Evolutionary conservation across 202 grass and related monocot genomes (phyloP).

Genomic region (Zizania palustris): DNA sequence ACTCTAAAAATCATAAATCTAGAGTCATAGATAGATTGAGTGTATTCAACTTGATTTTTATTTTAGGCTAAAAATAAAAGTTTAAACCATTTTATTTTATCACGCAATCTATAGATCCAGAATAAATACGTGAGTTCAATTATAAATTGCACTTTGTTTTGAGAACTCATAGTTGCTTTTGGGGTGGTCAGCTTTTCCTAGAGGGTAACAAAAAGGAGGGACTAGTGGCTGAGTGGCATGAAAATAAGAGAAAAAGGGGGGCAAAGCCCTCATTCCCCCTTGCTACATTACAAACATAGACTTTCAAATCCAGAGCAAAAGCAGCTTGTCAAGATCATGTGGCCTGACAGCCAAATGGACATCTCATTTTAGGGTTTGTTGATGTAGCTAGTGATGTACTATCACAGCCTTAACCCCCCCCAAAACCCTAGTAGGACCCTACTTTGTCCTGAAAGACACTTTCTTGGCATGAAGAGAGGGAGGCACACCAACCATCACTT

Average conservation of each 20-base stretch:
- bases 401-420: conserved; percentile 63
- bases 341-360: conserved; percentile 31
- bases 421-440: conserved; percentile 52
- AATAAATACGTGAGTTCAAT: too few species aligned
- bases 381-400: conserved; percentile 58
- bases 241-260: conserved; percentile 18
- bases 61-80: too few species aligned
- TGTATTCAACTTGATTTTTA: too few species aligned
- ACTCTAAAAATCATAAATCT: too few species aligned
- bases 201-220: conserved; percentile 41
- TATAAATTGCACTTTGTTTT: neutral
- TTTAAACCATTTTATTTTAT: too few species aligned
- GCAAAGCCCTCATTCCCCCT: neutral
- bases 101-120: too few species aligned
- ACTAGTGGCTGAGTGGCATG: conserved; percentile 23
- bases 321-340: conserved; percentile 44
- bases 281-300: conserved; percentile 39
- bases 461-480: conserved; percentile 75
- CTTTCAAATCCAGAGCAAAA: conserved; percentile 47
- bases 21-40: too few species aligned
- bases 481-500: conserved; percentile 68
- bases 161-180: conserved; percentile 33
- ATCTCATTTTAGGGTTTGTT: conserved; percentile 26
- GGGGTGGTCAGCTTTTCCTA: conserved; percentile 30
- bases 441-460: conserved; percentile 66